Conservation (phyloP, 2,329 filamentous ascomycete species). For the Aureobasidium melanogenum region DNA sequence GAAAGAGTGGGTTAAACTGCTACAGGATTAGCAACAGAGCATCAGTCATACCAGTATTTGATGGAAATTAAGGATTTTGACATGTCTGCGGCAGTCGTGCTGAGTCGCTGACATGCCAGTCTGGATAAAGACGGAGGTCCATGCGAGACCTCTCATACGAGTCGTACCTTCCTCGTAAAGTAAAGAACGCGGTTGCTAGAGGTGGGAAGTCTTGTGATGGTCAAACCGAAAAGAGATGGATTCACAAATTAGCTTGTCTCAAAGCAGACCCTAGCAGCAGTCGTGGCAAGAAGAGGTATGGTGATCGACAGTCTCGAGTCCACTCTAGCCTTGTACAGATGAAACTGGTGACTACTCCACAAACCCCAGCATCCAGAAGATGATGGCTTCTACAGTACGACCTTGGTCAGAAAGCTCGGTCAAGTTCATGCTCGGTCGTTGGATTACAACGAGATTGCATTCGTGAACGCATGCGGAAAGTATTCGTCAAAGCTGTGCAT, state of each 20-base stretch:
- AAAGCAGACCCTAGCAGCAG: not conserved
- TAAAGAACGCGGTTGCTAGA: not conserved
- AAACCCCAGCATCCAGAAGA: not conserved
- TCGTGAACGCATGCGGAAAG: not conserved
- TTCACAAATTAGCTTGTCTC: not conserved
- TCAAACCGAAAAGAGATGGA: not conserved
- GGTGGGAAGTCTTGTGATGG: not conserved
- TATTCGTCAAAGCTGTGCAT: not conserved
- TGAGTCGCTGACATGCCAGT: not conserved
- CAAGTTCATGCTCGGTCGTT: not conserved
- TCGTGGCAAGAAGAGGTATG: not conserved
- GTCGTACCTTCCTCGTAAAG: not conserved
- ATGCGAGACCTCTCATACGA: not conserved
- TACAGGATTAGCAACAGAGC: constrained; percentile 7
- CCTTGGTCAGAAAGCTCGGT: not conserved
- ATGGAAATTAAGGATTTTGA: constrained; percentile 1
- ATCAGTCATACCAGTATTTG: not conserved
- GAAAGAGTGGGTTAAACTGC: not conserved
- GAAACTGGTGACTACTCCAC: not conserved
- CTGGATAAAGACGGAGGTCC: not conserved
- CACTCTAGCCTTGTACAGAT: constrained; percentile 1
- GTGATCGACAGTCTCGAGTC: constrained; percentile 5
- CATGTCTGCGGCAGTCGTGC: not conserved
- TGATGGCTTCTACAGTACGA: not conserved
- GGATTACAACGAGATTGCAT: not conserved